Evolutionary conservation across 306 rosid genomes (phyloP), one percentile per base, ranked within the genome.

Genomic region (Glycine soja): DNA sequence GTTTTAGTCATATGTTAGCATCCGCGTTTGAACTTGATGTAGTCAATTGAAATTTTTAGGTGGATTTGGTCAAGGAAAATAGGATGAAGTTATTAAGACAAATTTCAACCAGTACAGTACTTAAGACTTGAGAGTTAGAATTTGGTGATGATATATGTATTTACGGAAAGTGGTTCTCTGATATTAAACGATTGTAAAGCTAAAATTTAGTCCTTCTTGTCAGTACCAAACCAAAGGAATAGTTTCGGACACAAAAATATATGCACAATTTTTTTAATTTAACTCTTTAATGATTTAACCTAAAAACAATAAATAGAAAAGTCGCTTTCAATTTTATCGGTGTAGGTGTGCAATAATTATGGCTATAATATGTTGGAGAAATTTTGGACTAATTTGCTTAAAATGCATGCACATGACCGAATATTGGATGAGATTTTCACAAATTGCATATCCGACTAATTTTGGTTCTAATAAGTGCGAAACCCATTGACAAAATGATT

Each of bases 401-500:
- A 34, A 2, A 34, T 34, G 38, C 38, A 34, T 34, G 38, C 38
- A 24, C 43, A 38, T 38, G 5, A 38, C 43, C n/a, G 14, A 10
- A 19, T 24, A 59, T 13, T 24, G 59, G 16, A 61, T 46, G 47
- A 34, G 15, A 74, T 13, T 8, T 14, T 59, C 6, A 4, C 0
- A 62, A 77, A 65, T 51, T 50, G 50, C 10, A 51, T 36, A 64
- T 63, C 13, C 3, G 42, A 65, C 30, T 51, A 30, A 66, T 38
- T 32, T 65, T 36, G 16, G 72, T 14, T 14, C 5, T 10, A 16
- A 51, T 36, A 65, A 47, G 43, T 76, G 36, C 48, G 53, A 34
- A 64, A 77, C 8, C 50, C 51, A 78, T 19, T 18, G 48, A 34
- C 62, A 43, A 30, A 59, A 70, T 59, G 42, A 79, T 70, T 43